Base-by-base conservation (phyloP, 495 filamentous ascomycete species). In the Podospora conica region DNA sequence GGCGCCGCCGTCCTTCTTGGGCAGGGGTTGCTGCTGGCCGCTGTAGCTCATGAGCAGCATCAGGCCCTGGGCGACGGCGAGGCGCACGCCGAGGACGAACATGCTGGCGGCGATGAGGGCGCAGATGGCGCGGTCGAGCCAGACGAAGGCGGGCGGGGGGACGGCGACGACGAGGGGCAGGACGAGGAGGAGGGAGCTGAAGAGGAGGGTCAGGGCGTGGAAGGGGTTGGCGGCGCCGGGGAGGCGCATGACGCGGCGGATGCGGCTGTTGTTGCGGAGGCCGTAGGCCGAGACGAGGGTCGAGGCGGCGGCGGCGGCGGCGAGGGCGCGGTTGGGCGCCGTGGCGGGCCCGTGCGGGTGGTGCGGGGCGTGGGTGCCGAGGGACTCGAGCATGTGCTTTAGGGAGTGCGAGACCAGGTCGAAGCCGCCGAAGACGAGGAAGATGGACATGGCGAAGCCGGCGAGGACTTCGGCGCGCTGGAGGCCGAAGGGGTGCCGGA, bases 361-460 rank as follows among this genome's bases (percentile, higher is more conserved):
- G 72, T 96, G 91, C 2, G 91, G 81, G n/a, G 73, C 69, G 68
- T 86, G 84, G 9, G 75, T 71, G 23, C 84, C 82, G 22, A 83
- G 74, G 2, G 78, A 78, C 68, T 88, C 86, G 53, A 98, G 86
- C 15, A 93, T 81, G 76, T 98, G 95, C 72, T 96, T 92, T 18
- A 96, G 77, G 66, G 93, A 92, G 71, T 98, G 95, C 53, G 90
- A 93, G 56, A 98, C 89, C 53, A 98, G 85, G 71, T 98, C 95
- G 71, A 98, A 87, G 22, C 94, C 93, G 86, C 97, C 96, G 75
- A 98, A 98, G 28, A 96, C 84, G 9, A 98, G 86, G 56, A 96
- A 89, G 18, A 98, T 88, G 64, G 91, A 93, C 89, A 97, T 93
- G 31, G 92, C 95, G 65, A 98, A 97, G n/a, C 95, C 95, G 56